These are phyloP conservation scores for Lasiodiplodia gonubiensis DNA, from an alignment of 2,329 filamentous ascomycete genomes.

Conservation along the genomic window DNA sequence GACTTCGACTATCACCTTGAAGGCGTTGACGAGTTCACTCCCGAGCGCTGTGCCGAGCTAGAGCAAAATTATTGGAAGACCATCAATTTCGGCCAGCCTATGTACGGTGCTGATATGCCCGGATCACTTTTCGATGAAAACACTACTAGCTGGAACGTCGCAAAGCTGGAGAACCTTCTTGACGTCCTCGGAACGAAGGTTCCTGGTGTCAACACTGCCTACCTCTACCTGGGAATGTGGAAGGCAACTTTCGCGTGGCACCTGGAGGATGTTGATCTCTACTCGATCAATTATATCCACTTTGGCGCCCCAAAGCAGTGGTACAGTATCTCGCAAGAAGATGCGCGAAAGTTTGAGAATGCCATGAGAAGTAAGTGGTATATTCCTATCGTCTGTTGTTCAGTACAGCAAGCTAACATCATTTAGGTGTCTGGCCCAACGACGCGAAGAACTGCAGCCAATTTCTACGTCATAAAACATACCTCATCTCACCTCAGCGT, in stretches of 20 bases:
- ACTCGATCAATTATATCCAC: slow-evolving; percentile 99
- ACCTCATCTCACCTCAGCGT: slow-evolving; percentile 89
- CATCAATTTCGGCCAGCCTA: slow-evolving; percentile 88
- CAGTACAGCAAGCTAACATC: slow-evolving; percentile 15
- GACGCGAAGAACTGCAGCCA: slow-evolving; percentile 96
- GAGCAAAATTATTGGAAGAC: slow-evolving; percentile 98
- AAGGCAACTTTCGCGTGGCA: slow-evolving; percentile 99
- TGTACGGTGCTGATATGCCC: slow-evolving; percentile 96
- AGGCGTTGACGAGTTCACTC: slow-evolving; percentile 81
- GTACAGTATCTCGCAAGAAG: slow-evolving; percentile 98
- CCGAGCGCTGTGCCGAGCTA: slow-evolving; percentile 90
- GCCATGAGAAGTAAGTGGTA: slow-evolving; percentile 77
- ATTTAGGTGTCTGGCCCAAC: slow-evolving; percentile 75
- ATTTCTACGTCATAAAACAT: slow-evolving; percentile 96
- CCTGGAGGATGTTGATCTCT: slow-evolving; percentile 95
- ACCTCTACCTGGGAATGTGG: slow-evolving; percentile 99
- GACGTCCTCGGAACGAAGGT: slow-evolving; percentile 95
- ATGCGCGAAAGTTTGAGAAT: slow-evolving; percentile 88
- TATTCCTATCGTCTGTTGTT: background rate
- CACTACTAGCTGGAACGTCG: slow-evolving; percentile 88
- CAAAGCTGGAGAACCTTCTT: slow-evolving; percentile 89
- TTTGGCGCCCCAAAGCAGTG: slow-evolving; percentile 99
- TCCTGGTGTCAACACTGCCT: slow-evolving; percentile 96
- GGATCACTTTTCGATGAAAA: slow-evolving; percentile 91
- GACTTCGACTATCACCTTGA: slow-evolving; percentile 90